A percentile compares a stretch with the other conserved stretches of the same genome.
phyloP scores from a whole-genome alignment of 2,329 filamentous ascomycete genomes.

The Balansia obtecta region DNA sequence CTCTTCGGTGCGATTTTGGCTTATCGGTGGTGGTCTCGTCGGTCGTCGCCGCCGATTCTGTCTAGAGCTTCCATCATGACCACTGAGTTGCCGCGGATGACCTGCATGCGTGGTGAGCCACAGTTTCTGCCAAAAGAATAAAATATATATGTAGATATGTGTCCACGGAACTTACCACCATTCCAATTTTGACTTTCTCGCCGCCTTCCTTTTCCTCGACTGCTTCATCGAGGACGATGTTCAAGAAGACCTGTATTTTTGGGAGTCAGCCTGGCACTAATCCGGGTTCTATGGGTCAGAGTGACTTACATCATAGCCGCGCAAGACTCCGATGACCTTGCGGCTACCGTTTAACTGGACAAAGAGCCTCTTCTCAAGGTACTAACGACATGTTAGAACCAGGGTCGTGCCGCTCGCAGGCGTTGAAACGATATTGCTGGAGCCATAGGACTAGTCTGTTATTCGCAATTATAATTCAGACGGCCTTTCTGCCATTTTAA shows the following conservation, averaged over 20 bases:
- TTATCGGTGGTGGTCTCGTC: slow-evolving; percentile 23
- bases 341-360: slow-evolving; percentile 96
- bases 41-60: slow-evolving; percentile 52
- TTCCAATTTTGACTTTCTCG: slow-evolving; percentile 81
- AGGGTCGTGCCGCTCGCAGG: background rate
- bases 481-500: background rate
- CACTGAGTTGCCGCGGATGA: slow-evolving; percentile 95
- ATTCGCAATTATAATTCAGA: background rate
- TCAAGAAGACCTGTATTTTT: slow-evolving; percentile 70
- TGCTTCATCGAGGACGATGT: slow-evolving; percentile 94
- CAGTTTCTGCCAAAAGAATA: too few relatives aligned
- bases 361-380: slow-evolving; percentile 97
- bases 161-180: slow-evolving; percentile 55
- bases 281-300: background rate
- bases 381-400: slow-evolving; percentile 42
- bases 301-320: slow-evolving; percentile 83
- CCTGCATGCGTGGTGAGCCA: slow-evolving; percentile 33
- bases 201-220: slow-evolving; percentile 88
- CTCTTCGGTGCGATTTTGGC: slow-evolving; percentile 8
- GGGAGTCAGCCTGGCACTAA: background rate
- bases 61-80: slow-evolving; percentile 88
- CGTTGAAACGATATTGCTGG: background rate
- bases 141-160: background rate
- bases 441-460: background rate
- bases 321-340: slow-evolving; percentile 87